Conservation (phyloP, 495 filamentous ascomycete genomes). For the Penicillium nucicola region DNA sequence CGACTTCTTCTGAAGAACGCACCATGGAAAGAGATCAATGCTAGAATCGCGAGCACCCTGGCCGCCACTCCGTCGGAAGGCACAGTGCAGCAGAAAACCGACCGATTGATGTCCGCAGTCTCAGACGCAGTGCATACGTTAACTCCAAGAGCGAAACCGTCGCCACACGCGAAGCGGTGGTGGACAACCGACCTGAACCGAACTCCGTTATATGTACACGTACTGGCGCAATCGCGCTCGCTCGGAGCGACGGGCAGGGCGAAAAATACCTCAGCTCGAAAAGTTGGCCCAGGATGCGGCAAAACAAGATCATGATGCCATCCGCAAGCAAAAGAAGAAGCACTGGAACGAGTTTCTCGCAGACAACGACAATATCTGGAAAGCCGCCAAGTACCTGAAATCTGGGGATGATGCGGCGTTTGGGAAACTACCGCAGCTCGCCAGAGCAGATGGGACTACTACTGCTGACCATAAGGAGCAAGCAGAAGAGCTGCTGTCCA, state of each 20-base stretch:
- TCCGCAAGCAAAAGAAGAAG: slow-evolving; percentile 24
- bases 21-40: slow-evolving; percentile 25
- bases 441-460: slow-evolving; percentile 13
- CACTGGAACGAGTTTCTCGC: slow-evolving; percentile 22
- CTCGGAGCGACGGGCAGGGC: slow-evolving; percentile 11
- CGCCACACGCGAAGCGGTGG: slow-evolving; percentile 11
- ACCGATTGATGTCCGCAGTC: slow-evolving; percentile 13
- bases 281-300: slow-evolving; percentile 10
- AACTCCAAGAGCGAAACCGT: slow-evolving; percentile 13
- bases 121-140: slow-evolving; percentile 5
- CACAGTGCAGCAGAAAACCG: slow-evolving; percentile 20
- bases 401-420: slow-evolving; percentile 15
- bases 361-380: slow-evolving; percentile 23
- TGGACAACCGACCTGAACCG: slow-evolving; percentile 14
- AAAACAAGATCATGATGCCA: slow-evolving; percentile 20
- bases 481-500: slow-evolving; percentile 16
- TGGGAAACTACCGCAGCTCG: slow-evolving; percentile 14
- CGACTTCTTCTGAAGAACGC: slow-evolving; percentile 29
- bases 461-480: slow-evolving; percentile 17
- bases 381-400: slow-evolving; percentile 19
- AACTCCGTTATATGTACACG: slow-evolving; percentile 7
- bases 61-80: slow-evolving; percentile 15
- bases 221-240: slow-evolving; percentile 14
- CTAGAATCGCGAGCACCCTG: slow-evolving; percentile 16
- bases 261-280: slow-evolving; percentile 15